A percentile compares a stretch with the other conserved stretches of the same genome.
Conservation (phyloP, 129 eudicot genomes). For the Chrysanthemum lavandulifolium region DNA sequence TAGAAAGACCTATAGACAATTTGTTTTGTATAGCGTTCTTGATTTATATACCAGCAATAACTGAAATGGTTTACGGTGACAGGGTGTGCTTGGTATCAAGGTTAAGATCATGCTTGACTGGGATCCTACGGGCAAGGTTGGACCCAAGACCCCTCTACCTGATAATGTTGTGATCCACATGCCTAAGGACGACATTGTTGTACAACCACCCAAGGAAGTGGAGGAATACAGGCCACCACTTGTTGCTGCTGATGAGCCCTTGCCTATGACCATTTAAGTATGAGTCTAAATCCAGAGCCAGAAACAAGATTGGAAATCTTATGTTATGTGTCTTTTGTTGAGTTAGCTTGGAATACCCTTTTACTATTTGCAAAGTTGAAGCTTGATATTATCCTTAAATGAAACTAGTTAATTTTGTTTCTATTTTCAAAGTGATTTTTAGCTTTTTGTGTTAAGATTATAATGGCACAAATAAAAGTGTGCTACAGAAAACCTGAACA, state of each 20-base stretch:
- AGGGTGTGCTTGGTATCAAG: constrained; percentile 72
- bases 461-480: no score
- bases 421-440: no score
- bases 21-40: not conserved
- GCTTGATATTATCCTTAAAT: no score
- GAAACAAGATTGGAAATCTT: no score
- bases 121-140: constrained; percentile 56
- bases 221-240: constrained; percentile 28
- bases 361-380: no score
- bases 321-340: no score
- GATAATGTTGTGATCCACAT: constrained; percentile 45
- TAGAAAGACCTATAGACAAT: not conserved
- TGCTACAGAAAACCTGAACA: no score
- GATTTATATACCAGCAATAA: not conserved
- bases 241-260: constrained; percentile 25
- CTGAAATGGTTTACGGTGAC: not conserved
- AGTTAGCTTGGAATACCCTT: no score
- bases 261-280: constrained; percentile 13
- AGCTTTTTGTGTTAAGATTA: no score
- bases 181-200: constrained; percentile 40
- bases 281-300: no score
- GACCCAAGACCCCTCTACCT: constrained; percentile 54
- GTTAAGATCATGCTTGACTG: constrained; percentile 57
- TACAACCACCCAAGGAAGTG: constrained; percentile 30
- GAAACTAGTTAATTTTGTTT: no score